Percentiles rank a stretch among this genome's conserved stretches.
Evolutionary conservation across 352 stramenopile genomes (phyloP).

Genomic region (Globisporangium irregulare): DNA sequence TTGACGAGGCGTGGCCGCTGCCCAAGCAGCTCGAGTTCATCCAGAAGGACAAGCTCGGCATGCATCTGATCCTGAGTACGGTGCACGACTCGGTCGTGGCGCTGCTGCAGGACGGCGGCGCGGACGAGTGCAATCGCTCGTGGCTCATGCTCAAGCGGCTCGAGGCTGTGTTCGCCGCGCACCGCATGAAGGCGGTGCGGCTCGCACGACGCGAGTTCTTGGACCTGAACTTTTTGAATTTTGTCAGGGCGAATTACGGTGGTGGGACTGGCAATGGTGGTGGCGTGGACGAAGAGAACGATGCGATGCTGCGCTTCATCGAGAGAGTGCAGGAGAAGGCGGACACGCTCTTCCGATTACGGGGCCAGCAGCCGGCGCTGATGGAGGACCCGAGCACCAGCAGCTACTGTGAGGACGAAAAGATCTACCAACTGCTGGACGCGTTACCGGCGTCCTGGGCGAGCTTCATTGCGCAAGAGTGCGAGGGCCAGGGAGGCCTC

Average conservation of each 20-base stretch:
- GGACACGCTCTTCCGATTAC: slow-evolving; percentile 7
- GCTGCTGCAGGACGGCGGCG: neutral
- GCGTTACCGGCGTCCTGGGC: slow-evolving; percentile 7
- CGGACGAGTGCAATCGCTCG: slow-evolving; percentile 8
- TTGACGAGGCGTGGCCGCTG: slow-evolving; percentile 14
- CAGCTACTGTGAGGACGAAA: slow-evolving; percentile 8
- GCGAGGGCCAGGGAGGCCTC: neutral
- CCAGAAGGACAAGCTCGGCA: slow-evolving; percentile 13
- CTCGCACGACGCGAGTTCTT: slow-evolving; percentile 9
- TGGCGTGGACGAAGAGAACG: neutral
- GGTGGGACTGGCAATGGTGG: neutral
- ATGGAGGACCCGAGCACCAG: neutral
- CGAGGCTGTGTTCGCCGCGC: slow-evolving; percentile 4
- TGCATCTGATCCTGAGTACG: slow-evolving; percentile 6
- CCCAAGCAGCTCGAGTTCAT: slow-evolving; percentile 18
- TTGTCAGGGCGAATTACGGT: neutral
- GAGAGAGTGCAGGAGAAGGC: slow-evolving; percentile 1
- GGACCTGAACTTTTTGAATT: neutral
- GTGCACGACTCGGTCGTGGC: slow-evolving; percentile 6
- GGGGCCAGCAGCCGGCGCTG: neutral
- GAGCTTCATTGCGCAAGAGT: slow-evolving; percentile 9
- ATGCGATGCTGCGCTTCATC: slow-evolving; percentile 12
- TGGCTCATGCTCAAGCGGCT: slow-evolving; percentile 13
- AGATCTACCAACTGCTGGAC: slow-evolving; percentile 13
- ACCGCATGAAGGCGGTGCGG: slow-evolving; percentile 9